Evolutionary conservation across 805 yeast genomes (phyloP).

Genomic region (Candida pini): DNA sequence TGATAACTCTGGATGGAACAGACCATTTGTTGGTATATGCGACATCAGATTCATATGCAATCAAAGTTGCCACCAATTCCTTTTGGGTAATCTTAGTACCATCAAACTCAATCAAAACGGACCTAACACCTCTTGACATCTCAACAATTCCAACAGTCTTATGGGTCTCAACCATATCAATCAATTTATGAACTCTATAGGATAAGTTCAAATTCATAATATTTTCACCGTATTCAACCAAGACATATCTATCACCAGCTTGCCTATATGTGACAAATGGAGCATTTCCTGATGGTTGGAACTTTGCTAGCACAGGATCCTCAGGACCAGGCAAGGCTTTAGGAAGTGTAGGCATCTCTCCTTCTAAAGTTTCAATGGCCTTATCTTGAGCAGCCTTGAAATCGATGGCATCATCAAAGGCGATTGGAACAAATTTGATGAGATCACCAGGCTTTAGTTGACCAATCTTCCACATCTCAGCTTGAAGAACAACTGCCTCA

Average conservation of each 20-base stretch:
- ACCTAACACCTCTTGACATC: conserved; percentile 96
- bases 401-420: conserved; percentile 59
- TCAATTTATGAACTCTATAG: conserved; percentile 80
- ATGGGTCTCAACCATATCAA: conserved; percentile 60
- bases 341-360: conserved; percentile 29
- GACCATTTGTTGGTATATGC: conserved; percentile 75
- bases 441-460: conserved; percentile 94
- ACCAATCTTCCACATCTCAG: conserved; percentile 98
- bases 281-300: conserved; percentile 41
- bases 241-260: conserved; percentile 92
- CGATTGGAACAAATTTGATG: conserved; percentile 73
- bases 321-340: conserved; percentile 42
- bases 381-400: conserved; percentile 59
- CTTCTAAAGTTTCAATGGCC: conserved; percentile 41
- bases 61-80: conserved; percentile 54
- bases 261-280: conserved; percentile 86
- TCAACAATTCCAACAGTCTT: conserved; percentile 80
- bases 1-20: conserved; percentile 75
- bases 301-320: conserved; percentile 61
- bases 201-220: conserved; percentile 77
- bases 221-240: conserved; percentile 91
- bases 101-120: conserved; percentile 84
- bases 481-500: conserved; percentile 90
- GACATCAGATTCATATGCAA: conserved; percentile 72
- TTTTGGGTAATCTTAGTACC: conserved; percentile 57